Evolutionary conservation across 345 rosid species (phyloP).

Genomic region (Excoecaria agallocha): DNA sequence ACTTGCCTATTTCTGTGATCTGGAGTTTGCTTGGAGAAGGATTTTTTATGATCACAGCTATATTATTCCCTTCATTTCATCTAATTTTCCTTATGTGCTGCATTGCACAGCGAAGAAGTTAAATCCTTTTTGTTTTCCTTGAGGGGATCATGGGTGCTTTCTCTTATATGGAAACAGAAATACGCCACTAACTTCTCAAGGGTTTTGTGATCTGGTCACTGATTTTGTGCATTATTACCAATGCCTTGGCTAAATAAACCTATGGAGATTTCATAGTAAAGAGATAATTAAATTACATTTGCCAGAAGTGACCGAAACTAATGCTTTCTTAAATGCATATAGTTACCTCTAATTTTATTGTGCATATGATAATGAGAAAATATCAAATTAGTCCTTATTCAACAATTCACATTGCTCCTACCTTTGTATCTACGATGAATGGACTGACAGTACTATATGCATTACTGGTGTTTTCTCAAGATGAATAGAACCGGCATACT

Average conservation of each 20-base stretch:
- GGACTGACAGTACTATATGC: no score
- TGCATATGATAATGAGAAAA: background rate
- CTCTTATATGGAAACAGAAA: background rate
- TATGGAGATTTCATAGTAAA: background rate
- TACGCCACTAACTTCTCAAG: background rate
- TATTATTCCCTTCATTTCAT: background rate
- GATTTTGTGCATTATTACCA: background rate
- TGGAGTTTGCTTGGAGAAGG: constrained; percentile 2
- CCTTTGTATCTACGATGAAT: no score
- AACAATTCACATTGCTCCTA: background rate
- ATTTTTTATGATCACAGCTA: background rate
- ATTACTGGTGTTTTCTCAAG: background rate
- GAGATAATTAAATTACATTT: background rate
- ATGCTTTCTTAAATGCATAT: background rate
- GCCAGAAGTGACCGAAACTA: background rate
- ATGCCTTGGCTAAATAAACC: background rate
- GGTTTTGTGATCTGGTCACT: background rate
- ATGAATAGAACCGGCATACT: background rate
- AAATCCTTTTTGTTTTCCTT: background rate
- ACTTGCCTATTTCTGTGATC: background rate
- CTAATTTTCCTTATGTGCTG: background rate
- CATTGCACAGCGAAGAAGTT: background rate
- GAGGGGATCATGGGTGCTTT: background rate
- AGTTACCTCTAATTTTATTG: background rate
- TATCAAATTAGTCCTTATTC: background rate